Percentiles rank a stretch among this genome's conserved stretches.
Conservation (phyloP, 2,329 filamentous ascomycete species). For the Neurospora sp. region DNA sequence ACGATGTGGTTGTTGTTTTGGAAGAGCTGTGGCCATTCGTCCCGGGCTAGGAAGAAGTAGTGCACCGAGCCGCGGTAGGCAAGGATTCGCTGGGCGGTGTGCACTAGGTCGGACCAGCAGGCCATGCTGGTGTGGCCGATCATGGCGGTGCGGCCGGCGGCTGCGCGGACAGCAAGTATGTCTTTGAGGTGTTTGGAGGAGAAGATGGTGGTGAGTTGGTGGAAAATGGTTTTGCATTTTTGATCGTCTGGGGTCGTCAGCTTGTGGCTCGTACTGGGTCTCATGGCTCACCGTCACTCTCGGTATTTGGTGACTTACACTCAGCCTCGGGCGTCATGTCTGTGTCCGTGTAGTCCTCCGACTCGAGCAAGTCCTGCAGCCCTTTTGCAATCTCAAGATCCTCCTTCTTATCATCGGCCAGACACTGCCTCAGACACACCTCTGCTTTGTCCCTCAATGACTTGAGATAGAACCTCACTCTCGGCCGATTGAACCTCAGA, state of each 20-base stretch:
- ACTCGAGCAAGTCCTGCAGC: background rate
- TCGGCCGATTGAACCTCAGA: background rate
- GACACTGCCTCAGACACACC: background rate
- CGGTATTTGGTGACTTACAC: background rate
- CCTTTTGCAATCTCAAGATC: background rate
- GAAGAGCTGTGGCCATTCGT: constrained; percentile 12
- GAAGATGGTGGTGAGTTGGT: background rate
- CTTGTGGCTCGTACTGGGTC: too few relatives aligned
- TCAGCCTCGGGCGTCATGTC: background rate
- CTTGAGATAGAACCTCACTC: background rate
- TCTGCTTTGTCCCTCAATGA: accelerated
- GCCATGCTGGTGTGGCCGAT: background rate
- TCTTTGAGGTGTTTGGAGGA: background rate
- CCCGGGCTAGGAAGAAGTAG: background rate
- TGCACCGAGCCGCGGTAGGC: constrained; percentile 9
- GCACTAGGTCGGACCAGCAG: constrained; percentile 10
- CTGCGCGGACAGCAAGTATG: background rate
- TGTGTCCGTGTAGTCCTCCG: background rate
- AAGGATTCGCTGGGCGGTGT: constrained; percentile 7
- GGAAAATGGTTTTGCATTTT: background rate
- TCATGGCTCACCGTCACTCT: too few relatives aligned
- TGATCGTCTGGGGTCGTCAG: background rate
- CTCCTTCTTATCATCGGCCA: background rate
- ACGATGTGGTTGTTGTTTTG: background rate
- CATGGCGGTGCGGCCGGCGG: background rate